These are phyloP conservation scores for Lepidium didymum DNA, from an alignment of 345 rosid species.

Conservation along the genomic window DNA sequence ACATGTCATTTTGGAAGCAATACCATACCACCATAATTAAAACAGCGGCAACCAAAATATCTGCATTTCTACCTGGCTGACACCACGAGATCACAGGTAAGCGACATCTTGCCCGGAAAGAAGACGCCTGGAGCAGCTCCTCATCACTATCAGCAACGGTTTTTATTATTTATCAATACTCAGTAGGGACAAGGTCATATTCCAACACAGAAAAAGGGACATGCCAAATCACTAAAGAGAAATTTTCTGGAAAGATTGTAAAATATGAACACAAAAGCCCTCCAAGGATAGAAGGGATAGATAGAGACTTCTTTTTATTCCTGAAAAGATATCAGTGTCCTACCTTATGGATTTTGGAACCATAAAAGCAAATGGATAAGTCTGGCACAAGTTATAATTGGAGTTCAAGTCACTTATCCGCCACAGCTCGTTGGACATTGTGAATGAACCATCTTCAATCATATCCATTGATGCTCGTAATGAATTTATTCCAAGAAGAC, in stretches of 20 bases:
- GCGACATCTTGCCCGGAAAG: constrained; percentile 82
- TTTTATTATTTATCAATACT: background rate
- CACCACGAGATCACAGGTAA: constrained; percentile 94
- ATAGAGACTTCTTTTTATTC: background rate
- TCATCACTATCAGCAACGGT: constrained; percentile 51
- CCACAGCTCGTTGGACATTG: constrained; percentile 73
- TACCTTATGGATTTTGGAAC: constrained; percentile 82
- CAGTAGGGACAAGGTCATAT: background rate
- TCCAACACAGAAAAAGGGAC: background rate
- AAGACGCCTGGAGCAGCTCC: constrained; percentile 77
- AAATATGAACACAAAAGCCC: background rate
- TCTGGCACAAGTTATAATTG: constrained; percentile 66
- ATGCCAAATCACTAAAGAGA: background rate
- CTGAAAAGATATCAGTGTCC: background rate
- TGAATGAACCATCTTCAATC: constrained; percentile 67
- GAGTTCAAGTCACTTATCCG: constrained; percentile 74
- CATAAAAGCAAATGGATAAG: constrained; percentile 86
- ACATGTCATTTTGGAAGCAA: constrained; percentile 14
- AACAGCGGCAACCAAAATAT: constrained; percentile 7
- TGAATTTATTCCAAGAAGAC: constrained; percentile 70
- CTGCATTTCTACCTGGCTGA: constrained; percentile 58
- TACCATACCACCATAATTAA: background rate
- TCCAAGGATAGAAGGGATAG: background rate
- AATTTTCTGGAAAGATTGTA: background rate
- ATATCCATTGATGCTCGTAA: constrained; percentile 55